Conservation (phyloP, 2,329 filamentous ascomycete species). For the Calonectria hawksworthii region DNA sequence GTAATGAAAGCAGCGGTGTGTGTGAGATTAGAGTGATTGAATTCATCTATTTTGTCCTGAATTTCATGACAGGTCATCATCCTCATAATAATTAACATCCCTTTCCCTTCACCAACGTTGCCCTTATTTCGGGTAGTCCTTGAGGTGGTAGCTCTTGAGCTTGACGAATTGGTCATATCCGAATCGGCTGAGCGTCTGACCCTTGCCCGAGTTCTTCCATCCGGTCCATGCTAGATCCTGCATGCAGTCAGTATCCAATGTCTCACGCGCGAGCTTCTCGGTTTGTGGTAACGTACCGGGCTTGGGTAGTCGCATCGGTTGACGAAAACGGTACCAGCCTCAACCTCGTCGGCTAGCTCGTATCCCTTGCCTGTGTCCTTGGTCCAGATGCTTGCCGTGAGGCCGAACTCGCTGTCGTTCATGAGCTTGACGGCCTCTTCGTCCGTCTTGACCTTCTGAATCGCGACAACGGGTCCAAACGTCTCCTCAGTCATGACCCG, state of each 20-base stretch:
- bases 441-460: constrained; percentile 88
- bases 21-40: constrained; percentile 14
- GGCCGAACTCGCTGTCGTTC: constrained; percentile 95
- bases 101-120: not conserved
- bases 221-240: constrained; percentile 96
- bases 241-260: constrained; percentile 33
- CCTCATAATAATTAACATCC: constrained; percentile 8
- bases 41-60: constrained; percentile 31
- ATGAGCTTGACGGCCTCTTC: constrained; percentile 86
- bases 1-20: not conserved
- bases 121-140: constrained; percentile 77
- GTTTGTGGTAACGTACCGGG: constrained; percentile 73
- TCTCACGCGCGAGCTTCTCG: constrained; percentile 4
- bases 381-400: constrained; percentile 98
- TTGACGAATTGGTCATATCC: constrained; percentile 97
- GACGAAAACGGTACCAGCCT: constrained; percentile 96
- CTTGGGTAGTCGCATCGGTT: constrained; percentile 94
- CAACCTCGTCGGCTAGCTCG: constrained; percentile 82
- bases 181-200: constrained; percentile 88
- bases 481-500: constrained; percentile 93
- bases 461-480: constrained; percentile 91
- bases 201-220: constrained; percentile 97
- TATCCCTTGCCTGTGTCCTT: constrained; percentile 84
- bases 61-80: constrained; percentile 14
- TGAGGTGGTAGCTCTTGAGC: constrained; percentile 95